These are phyloP conservation scores for Penicillium digitatum DNA, from an alignment of 2,329 filamentous ascomycete genomes.

Conservation along the genomic window DNA sequence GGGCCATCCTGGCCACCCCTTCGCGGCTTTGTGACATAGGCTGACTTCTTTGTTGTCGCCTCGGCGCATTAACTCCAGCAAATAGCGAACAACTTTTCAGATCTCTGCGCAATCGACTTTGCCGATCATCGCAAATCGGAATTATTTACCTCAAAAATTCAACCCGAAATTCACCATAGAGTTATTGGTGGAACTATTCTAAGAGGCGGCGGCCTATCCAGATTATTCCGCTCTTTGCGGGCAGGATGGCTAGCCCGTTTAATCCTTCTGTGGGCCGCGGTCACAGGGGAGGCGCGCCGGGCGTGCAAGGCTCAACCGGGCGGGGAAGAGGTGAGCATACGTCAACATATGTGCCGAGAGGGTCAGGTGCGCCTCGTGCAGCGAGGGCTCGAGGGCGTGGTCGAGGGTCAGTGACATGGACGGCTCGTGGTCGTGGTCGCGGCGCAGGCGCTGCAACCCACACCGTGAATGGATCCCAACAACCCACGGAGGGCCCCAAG, in stretches of 20 bases:
- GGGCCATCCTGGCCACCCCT: background rate
- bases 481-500: background rate
- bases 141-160: background rate
- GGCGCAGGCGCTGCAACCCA: constrained; percentile 20
- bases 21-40: constrained; percentile 5
- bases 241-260: constrained; percentile 32
- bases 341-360: constrained; percentile 19
- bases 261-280: constrained; percentile 28
- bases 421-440: constrained; percentile 14
- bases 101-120: background rate
- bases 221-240: constrained; percentile 23
- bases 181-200: background rate
- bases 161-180: background rate
- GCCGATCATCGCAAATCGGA: background rate
- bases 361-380: constrained; percentile 15
- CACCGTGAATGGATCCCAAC: background rate
- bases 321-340: constrained; percentile 26
- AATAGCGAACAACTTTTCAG: constrained; percentile 5
- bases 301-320: constrained; percentile 18
- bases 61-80: constrained; percentile 13
- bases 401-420: constrained; percentile 15
- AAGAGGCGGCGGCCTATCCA: constrained; percentile 17
- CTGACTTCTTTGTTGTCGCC: constrained; percentile 18
- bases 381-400: constrained; percentile 22
- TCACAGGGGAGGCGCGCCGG: constrained; percentile 25